These are phyloP conservation scores for Cinnamomum micranthum DNA, from an alignment of 164 flowering plant genomes.

Conservation along the genomic window DNA sequence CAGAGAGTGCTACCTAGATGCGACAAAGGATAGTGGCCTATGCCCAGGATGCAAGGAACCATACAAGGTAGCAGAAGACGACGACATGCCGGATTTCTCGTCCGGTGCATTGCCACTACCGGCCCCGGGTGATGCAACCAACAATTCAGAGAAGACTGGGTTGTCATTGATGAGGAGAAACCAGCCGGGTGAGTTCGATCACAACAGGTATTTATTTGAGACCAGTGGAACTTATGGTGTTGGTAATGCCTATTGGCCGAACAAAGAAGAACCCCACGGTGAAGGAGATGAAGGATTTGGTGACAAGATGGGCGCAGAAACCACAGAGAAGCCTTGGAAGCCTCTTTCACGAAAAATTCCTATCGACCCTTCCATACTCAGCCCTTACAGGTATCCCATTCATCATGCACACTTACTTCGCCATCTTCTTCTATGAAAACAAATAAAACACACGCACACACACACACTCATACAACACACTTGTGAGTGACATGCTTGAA, in stretches of 20 bases:
- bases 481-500: too few species aligned
- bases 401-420: too few species aligned
- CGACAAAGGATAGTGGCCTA: slow-evolving; percentile 47
- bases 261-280: slow-evolving; percentile 7
- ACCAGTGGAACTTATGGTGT: slow-evolving; percentile 78
- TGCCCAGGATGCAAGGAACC: slow-evolving; percentile 80
- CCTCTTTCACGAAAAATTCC: slow-evolving; percentile 60
- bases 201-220: slow-evolving; percentile 78
- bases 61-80: slow-evolving; percentile 46
- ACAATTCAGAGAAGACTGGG: slow-evolving; percentile 20
- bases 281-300: slow-evolving; percentile 20
- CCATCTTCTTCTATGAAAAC: too few species aligned
- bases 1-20: slow-evolving; percentile 67
- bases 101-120: slow-evolving; percentile 47
- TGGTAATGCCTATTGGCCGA: slow-evolving; percentile 67
- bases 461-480: too few species aligned
- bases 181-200: slow-evolving; percentile 73
- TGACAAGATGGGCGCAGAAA: slow-evolving; percentile 21
- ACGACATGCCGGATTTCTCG: slow-evolving; percentile 13
- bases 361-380: slow-evolving; percentile 49
- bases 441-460: too few species aligned
- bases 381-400: slow-evolving; percentile 66
- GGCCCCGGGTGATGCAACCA: slow-evolving; percentile 24
- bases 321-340: slow-evolving; percentile 64
- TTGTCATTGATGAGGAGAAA: slow-evolving; percentile 61